These are phyloP conservation scores for Neurospora sp. DNA, from an alignment of 2,329 filamentous ascomycete species.

Conservation along the genomic window DNA sequence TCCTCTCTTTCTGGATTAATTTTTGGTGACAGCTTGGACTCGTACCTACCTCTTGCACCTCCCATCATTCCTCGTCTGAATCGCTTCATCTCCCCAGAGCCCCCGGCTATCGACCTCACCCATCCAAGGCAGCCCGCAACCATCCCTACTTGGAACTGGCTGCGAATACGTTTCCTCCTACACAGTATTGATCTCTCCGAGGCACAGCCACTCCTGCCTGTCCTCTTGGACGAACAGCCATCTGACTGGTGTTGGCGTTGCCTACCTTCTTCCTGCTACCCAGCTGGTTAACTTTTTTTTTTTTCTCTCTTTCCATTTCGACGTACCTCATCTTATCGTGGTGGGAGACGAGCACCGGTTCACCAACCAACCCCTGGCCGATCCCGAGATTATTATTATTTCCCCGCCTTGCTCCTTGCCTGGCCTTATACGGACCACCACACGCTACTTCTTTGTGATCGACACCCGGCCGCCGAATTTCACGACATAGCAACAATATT, in stretches of 20 bases:
- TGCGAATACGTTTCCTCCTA: background rate
- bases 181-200: background rate
- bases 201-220: slow-evolving; percentile 15
- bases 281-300: background rate
- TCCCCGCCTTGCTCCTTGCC: slow-evolving; percentile 15
- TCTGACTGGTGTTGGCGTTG: slow-evolving; percentile 5
- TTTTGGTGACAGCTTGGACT: slow-evolving; percentile 2
- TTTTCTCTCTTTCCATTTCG: slow-evolving; percentile 3
- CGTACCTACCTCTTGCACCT: slow-evolving; percentile 2
- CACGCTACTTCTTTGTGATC: slow-evolving; percentile 3
- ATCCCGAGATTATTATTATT: slow-evolving; percentile 20
- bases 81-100: slow-evolving; percentile 1
- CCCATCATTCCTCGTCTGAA: background rate
- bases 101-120: background rate
- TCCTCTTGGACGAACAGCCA: slow-evolving; percentile 8
- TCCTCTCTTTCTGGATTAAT: slow-evolving; percentile 2
- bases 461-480: slow-evolving; percentile 13
- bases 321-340: slow-evolving; percentile 8
- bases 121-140: slow-evolving; percentile 1
- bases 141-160: slow-evolving; percentile 2
- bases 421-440: background rate
- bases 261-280: slow-evolving; percentile 10
- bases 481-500: slow-evolving; percentile 8
- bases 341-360: slow-evolving; percentile 10
- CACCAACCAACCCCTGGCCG: slow-evolving; percentile 13